Evolutionary conservation across 1,139 yeast species (phyloP), one percentile per base, ranked within the genome.

Genomic region (Blastobotrys raffinosifermentans): DNA sequence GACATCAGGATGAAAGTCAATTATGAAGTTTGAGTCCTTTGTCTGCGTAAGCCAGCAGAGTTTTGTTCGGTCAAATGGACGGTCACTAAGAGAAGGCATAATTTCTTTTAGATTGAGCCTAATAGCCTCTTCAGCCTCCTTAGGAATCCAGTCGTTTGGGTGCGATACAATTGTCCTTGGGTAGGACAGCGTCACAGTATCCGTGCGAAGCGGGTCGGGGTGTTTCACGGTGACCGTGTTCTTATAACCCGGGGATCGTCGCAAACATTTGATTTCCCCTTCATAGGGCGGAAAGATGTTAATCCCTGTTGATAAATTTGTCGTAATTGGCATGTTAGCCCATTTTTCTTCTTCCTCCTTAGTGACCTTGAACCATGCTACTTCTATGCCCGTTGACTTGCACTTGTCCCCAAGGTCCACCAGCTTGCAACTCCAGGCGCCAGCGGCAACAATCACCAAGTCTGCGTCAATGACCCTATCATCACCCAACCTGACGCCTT

Each of bases 21-120:
- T 33, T 19, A 39, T 25, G 31, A 39, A 39, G 19, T 39, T 37
- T 4, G 43, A 39, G 22, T 34, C 34, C 16, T 30, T 23, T 9
- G 43, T 36, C 16, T 39, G 40, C 13, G 43, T 36, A n/a, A 39
- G 25, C 43, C 43, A 39, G 32, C 43, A 39, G 21, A 39, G 31
- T 20, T 37, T 39, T 3, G 37, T 32, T 15, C 38, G 16, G 25
- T 29, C 37, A 26, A 39, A 37, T 13, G 37, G 40, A 4, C 39
- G 33, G 10, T 26, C 20, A 16, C 9, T 19, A 23, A 10, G 25
- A 17, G 10, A 30, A n/a, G 4, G 26, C 25, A 9, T 13, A 19
- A 37, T 37, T 14, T 37, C 40, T 21, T 29, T 25, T 26, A 37
- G 26, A 19, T 37, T 37, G 19, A 21, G 22, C 7, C 40, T 21